Conservation (phyloP, 345 rosid genomes). For the Ricinus communis region DNA sequence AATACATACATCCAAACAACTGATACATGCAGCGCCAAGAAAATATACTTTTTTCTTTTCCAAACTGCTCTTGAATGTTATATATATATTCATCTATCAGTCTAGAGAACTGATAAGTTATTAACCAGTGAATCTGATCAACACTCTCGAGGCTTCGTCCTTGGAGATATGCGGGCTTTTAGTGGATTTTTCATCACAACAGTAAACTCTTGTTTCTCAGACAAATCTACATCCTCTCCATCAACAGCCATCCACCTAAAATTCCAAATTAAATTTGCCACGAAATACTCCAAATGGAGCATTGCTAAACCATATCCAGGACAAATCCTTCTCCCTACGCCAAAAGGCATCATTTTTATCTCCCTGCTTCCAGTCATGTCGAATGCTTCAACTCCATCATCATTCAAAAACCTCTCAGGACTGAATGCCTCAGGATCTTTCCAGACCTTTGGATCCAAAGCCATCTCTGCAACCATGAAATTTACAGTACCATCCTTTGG, state of each 20-base stretch:
- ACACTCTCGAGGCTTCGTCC: no score
- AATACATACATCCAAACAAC: no score
- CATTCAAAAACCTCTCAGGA: background rate
- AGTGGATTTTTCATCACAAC: conserved; percentile 2
- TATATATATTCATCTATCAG: no score
- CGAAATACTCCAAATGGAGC: conserved; percentile 13
- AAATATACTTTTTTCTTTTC: no score
- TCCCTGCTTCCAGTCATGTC: background rate
- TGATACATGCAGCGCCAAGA: no score
- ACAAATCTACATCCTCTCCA: background rate
- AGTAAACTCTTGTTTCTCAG: conserved; percentile 7
- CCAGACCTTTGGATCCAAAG: background rate
- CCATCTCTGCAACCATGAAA: background rate
- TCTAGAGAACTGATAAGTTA: no score
- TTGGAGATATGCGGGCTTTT: background rate
- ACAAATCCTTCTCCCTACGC: conserved; percentile 18
- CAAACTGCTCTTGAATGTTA: no score
- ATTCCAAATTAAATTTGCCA: conserved; percentile 13
- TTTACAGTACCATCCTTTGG: background rate
- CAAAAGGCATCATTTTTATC: conserved; percentile 25
- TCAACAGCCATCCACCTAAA: conserved; percentile 14
- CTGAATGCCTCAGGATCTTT: background rate
- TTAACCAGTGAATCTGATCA: no score
- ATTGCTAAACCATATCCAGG: conserved; percentile 15
- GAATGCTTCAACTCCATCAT: background rate